Evolutionary conservation across 2,329 filamentous ascomycete species (phyloP), one percentile per base, ranked within the genome.

Genomic region (Aspergillus quadricinctus): DNA sequence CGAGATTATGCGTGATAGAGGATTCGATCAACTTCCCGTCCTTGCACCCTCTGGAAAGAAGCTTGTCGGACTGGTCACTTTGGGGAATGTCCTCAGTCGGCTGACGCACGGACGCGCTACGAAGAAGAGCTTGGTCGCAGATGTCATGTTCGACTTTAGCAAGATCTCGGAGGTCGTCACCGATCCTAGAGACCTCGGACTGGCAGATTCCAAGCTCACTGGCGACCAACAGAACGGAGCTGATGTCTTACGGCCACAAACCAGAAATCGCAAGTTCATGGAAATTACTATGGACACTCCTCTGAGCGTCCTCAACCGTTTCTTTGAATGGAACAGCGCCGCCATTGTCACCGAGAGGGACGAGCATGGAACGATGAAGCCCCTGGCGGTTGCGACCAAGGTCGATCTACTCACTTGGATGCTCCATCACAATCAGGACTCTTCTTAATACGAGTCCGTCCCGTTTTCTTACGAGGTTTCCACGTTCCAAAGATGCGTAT

Each of bases 321-420:
- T 99, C 77, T 91, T 97, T 63, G 92, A 97, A 77, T 97, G 94
- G 92, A 97, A 99, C 76, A 94, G 89, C 64, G 93, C 94, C 0
- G 94, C 94, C 0, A 86, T 99, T 50, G 91, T 99, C 3, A 99
- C 93, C 0, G 92, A 97, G 73, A 82, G 84, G 43, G 81, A 82
- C 56, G 77, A 79, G 54, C 75, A 80, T 57, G 83, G 78, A 11
- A 82, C 83, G 48, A 71, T 86, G 64, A 95, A 90, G 80, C 92
- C 95, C 1, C 80, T 94, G 50, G 94, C 91, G 7, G 86, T 99
- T 8, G 92, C 95, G 7, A 97, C 94, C 31, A 99, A 99, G 83
- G 94, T 99, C 4, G 94, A 99, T 76, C 75, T 99, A 66, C 76
- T 99, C 67, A 92, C 88, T 45, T 99, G 90, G 88, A 86, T 99